phyloP scores from a whole-genome alignment of 148 eudicot genomes.

The Bassia scoparia region DNA sequence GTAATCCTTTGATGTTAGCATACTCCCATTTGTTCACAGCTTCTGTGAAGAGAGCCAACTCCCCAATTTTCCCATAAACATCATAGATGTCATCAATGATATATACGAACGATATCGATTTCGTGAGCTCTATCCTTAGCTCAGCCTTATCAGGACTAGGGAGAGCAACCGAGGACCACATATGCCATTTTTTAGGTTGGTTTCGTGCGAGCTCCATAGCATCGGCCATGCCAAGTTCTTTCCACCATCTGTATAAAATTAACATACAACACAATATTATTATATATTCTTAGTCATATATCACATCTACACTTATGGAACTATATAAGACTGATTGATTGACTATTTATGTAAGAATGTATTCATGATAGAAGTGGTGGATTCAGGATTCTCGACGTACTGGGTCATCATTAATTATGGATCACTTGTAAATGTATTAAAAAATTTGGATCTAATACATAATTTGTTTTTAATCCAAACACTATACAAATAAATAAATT shows the following conservation, averaged over 20 bases:
- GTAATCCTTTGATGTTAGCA: conserved; percentile 31
- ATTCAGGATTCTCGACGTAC: no score
- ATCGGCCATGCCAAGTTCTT: conserved; percentile 33
- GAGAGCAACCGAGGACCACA: conserved; percentile 56
- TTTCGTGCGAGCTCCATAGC: conserved; percentile 47
- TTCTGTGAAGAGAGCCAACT: conserved; percentile 54
- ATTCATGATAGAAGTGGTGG: no score
- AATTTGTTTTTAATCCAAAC: no score
- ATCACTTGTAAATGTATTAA: no score
- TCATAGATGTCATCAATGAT: conserved; percentile 73
- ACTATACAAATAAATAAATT: no score
- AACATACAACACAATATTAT: neutral
- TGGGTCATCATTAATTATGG: no score
- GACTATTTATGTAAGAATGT: no score
- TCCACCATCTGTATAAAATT: conserved; percentile 56
- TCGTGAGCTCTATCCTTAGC: conserved; percentile 51
- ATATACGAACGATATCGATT: conserved; percentile 48
- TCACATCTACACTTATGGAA: neutral
- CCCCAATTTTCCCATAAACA: conserved; percentile 47
- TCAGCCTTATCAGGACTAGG: conserved; percentile 35
- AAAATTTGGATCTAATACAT: no score
- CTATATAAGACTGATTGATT: no score
- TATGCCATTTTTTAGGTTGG: conserved; percentile 71
- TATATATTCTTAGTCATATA: neutral
- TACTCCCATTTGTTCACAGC: conserved; percentile 60